These are phyloP conservation scores for Solanum chacoense DNA, from an alignment of 305 asterid species.

Conservation along the genomic window DNA sequence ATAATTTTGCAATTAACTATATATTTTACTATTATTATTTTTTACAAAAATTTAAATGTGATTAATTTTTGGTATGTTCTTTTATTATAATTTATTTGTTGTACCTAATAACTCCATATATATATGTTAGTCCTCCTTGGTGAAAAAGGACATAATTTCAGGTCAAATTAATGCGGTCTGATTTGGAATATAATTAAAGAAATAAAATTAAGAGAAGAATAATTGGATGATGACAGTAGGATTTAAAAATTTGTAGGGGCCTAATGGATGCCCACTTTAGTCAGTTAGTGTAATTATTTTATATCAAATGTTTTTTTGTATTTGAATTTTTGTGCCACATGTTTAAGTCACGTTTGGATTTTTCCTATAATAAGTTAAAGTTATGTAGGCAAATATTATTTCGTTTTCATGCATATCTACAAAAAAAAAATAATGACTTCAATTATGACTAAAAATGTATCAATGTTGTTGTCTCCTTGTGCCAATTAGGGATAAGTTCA, in stretches of 20 bases:
- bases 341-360: neutral
- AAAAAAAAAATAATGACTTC: neutral
- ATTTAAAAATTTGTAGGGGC: neutral
- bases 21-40: neutral
- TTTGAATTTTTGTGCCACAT: neutral
- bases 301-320: neutral
- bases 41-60: neutral
- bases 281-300: neutral
- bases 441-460: neutral
- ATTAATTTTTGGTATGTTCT: neutral
- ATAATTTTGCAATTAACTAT: neutral
- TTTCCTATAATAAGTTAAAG: neutral
- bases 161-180: neutral
- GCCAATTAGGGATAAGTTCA: neutral
- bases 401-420: neutral
- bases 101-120: neutral
- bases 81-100: neutral
- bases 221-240: conserved; percentile 2
- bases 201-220: neutral
- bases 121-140: neutral
- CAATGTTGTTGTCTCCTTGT: neutral
- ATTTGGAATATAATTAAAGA: neutral
- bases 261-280: neutral
- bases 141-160: neutral
- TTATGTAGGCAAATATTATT: neutral